Evolutionary conservation across 2,329 filamentous ascomycete genomes (phyloP).

Genomic region (Arthroderma uncinatum): DNA sequence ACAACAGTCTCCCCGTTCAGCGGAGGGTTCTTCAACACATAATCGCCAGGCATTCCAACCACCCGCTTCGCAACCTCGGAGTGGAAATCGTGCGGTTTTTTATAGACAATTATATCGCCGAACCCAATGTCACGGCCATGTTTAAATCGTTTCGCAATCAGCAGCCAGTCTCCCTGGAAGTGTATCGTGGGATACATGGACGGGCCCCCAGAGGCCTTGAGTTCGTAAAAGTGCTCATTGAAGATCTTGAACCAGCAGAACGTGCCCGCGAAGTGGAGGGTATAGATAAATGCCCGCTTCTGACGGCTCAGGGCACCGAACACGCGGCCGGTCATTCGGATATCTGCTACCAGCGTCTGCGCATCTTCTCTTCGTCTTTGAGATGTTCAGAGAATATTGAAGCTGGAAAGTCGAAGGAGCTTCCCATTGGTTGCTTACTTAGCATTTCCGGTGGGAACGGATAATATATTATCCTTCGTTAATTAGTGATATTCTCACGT

Average conservation of each 20-base stretch:
- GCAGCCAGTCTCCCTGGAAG: slow-evolving; percentile 54
- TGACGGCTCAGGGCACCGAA: not conserved
- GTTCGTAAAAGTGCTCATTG: slow-evolving; percentile 50
- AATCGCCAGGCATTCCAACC: slow-evolving; percentile 56
- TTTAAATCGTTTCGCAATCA: slow-evolving; percentile 57
- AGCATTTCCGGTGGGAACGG: too few species aligned
- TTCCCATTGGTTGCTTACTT: not conserved
- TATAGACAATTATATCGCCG: slow-evolving; percentile 75
- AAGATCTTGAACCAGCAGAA: slow-evolving; percentile 30
- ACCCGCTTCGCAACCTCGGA: slow-evolving; percentile 66
- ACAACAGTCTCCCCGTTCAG: slow-evolving; percentile 25
- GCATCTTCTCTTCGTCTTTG: not conserved
- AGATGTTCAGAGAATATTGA: not conserved
- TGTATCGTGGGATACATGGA: slow-evolving; percentile 84
- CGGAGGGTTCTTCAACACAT: slow-evolving; percentile 37
- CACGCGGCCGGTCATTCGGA: not conserved
- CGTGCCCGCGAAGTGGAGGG: slow-evolving; percentile 17
- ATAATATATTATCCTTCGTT: too few species aligned
- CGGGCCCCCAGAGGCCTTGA: slow-evolving; percentile 55
- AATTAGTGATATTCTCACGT: not conserved
- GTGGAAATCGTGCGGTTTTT: slow-evolving; percentile 56
- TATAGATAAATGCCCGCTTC: not conserved
- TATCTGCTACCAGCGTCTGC: not conserved
- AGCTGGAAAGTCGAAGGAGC: not conserved
- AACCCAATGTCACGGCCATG: slow-evolving; percentile 56